Conservation (phyloP, 176 grass and related monocot genomes). For the Eremochloa ophiuroides region DNA sequence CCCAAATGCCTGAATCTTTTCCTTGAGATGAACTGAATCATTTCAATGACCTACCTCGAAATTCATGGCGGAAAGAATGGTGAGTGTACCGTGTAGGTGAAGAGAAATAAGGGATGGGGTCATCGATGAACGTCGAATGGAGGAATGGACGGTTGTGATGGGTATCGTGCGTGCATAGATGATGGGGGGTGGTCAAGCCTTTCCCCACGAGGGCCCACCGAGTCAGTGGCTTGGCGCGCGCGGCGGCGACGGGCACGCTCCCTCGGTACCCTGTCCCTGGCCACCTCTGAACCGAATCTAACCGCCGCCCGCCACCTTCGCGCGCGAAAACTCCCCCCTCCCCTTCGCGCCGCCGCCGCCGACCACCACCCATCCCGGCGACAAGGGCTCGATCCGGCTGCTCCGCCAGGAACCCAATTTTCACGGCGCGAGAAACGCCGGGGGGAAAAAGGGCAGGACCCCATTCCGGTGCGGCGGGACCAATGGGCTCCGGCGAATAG, state of each 20-base stretch:
- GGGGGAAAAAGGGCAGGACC: not conserved
- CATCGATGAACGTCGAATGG: not conserved
- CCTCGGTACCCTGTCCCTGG: not conserved
- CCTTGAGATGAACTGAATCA: not conserved
- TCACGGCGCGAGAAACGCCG: not conserved
- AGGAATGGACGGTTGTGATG: not conserved
- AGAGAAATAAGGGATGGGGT: not conserved
- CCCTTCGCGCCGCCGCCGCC: slow-evolving; percentile 31
- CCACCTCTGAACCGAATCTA: slow-evolving; percentile 20
- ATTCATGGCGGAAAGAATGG: not conserved
- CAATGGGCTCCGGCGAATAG: slow-evolving; percentile 48
- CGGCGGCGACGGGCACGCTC: slow-evolving; percentile 31
- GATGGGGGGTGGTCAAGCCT: not conserved
- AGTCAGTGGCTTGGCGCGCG: slow-evolving; percentile 30
- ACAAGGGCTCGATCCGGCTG: slow-evolving; percentile 12
- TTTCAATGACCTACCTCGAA: not conserved
- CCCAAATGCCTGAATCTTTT: not conserved
- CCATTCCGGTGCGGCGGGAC: not conserved
- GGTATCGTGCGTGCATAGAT: not conserved
- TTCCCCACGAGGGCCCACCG: not conserved
- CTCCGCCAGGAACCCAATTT: slow-evolving; percentile 2
- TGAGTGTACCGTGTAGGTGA: too few species aligned
- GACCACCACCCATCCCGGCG: slow-evolving; percentile 29
- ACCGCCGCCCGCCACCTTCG: slow-evolving; percentile 34
- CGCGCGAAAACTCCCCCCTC: slow-evolving; percentile 31